Conservation (phyloP, 1,284 basidiomycete species). For the Trametes hirsuta region DNA sequence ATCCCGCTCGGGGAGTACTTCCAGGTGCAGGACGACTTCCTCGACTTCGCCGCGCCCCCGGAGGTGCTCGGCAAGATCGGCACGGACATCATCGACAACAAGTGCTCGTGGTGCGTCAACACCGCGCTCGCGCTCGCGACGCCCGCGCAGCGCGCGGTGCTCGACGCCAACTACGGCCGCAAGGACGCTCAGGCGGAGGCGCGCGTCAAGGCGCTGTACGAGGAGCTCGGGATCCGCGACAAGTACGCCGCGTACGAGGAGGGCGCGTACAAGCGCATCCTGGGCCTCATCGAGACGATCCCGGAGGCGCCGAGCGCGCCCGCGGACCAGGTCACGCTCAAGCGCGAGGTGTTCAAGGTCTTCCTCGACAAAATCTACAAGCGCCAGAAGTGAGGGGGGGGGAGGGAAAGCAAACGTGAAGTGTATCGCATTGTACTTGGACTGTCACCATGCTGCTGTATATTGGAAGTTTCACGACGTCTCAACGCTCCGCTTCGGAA, state of each 20-base stretch:
- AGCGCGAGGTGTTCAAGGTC: constrained; percentile 80
- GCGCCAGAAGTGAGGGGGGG: constrained; percentile 63
- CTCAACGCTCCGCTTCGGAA: no score
- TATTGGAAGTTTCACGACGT: no score
- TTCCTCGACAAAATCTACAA: constrained; percentile 94
- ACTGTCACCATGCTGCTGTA: no score
- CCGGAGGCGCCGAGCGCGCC: constrained; percentile 50
- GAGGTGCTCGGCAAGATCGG: constrained; percentile 97
- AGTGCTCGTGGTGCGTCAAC: constrained; percentile 98
- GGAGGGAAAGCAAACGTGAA: not conserved
- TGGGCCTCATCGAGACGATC: constrained; percentile 67
- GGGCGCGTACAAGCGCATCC: constrained; percentile 70
- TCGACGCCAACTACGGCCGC: constrained; percentile 86
- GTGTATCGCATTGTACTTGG: no score
- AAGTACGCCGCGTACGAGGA: constrained; percentile 84
- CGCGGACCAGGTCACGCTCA: constrained; percentile 56
- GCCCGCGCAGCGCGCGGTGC: constrained; percentile 58
- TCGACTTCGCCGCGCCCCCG: constrained; percentile 91
- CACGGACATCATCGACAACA: constrained; percentile 98
- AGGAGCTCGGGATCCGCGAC: constrained; percentile 70
- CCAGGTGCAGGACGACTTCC: constrained; percentile 98
- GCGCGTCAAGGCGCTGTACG: constrained; percentile 80
- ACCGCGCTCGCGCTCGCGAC: constrained; percentile 72
- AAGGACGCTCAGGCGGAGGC: constrained; percentile 71
- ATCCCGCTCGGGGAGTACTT: constrained; percentile 97